Evolutionary conservation across 441 rosid species (phyloP).

Genomic region (Viola pubescens): DNA sequence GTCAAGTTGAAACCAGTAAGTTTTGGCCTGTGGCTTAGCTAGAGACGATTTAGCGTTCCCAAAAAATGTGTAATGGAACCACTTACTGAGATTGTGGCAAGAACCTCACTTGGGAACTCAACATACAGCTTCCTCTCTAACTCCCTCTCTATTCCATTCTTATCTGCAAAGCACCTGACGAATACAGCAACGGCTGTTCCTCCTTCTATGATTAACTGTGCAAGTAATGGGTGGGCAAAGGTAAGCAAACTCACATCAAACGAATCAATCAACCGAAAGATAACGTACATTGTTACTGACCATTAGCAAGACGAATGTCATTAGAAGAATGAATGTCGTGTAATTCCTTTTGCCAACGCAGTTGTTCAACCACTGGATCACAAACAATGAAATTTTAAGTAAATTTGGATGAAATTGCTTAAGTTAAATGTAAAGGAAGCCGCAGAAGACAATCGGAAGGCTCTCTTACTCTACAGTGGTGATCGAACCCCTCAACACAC

Average conservation of each 20-base stretch:
- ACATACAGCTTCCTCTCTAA: constrained; percentile 44
- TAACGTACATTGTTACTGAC: constrained; percentile 28
- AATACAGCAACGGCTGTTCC: constrained; percentile 83
- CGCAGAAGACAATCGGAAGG: background rate
- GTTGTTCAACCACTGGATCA: constrained; percentile 87
- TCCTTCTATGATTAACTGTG: constrained; percentile 81
- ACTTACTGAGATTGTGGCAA: constrained; percentile 73
- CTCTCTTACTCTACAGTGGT: constrained; percentile 80
- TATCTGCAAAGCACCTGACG: constrained; percentile 79
- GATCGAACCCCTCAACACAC: constrained; percentile 97
- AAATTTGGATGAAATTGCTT: constrained; percentile 2
- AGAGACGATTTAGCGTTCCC: background rate
- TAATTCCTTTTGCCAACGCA: constrained; percentile 90
- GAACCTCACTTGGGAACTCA: constrained; percentile 66
- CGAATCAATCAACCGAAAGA: constrained; percentile 1
- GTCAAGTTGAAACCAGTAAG: constrained; percentile 16
- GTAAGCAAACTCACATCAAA: background rate
- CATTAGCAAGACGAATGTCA: constrained; percentile 78
- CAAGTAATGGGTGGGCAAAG: background rate
- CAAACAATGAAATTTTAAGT: constrained; percentile 8
- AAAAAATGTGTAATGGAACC: background rate
- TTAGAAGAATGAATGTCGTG: constrained; percentile 75
- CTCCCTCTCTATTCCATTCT: constrained; percentile 70
- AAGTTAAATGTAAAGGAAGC: background rate
- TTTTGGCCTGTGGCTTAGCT: background rate